Evolutionary conservation across 2,329 filamentous ascomycete genomes (phyloP).

Genomic region (Fusarium chlamydosporum): DNA sequence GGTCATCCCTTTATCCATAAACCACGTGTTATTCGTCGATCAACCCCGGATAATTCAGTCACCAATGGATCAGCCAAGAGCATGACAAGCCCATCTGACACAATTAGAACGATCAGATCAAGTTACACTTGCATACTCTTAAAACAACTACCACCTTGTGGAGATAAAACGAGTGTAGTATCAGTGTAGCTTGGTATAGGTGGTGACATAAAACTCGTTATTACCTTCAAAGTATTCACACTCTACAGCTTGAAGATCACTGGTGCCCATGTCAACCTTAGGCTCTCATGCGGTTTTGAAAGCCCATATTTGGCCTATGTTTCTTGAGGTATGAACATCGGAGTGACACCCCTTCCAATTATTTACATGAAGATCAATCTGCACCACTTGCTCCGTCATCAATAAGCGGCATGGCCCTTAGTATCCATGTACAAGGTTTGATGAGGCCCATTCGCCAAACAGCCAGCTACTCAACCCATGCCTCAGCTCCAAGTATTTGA

Average conservation of each 20-base stretch:
- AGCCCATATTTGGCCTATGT: neutral
- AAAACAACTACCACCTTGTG: too few relatives aligned
- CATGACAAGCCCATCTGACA: neutral
- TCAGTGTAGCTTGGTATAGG: too few relatives aligned
- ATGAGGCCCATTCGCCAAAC: neutral
- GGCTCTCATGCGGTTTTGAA: neutral
- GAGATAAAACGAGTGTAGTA: too few relatives aligned
- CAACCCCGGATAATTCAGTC: neutral
- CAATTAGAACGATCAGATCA: too few relatives aligned
- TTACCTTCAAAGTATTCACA: too few relatives aligned
- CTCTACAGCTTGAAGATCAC: too few relatives aligned
- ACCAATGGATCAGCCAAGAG: neutral
- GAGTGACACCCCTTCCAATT: slow-evolving; percentile 13
- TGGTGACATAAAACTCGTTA: too few relatives aligned
- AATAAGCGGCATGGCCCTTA: neutral
- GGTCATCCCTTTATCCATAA: neutral
- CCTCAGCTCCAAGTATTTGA: neutral
- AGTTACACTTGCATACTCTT: too few relatives aligned
- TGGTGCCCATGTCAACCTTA: neutral
- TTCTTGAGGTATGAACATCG: neutral
- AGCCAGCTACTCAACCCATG: slow-evolving; percentile 31
- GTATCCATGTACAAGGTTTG: neutral
- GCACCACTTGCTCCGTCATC: slow-evolving; percentile 1
- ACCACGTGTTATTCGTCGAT: neutral
- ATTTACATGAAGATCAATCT: slow-evolving; percentile 38